Conservation (phyloP, 2,329 filamentous ascomycete species). For the Ophiostoma sp. region DNA sequence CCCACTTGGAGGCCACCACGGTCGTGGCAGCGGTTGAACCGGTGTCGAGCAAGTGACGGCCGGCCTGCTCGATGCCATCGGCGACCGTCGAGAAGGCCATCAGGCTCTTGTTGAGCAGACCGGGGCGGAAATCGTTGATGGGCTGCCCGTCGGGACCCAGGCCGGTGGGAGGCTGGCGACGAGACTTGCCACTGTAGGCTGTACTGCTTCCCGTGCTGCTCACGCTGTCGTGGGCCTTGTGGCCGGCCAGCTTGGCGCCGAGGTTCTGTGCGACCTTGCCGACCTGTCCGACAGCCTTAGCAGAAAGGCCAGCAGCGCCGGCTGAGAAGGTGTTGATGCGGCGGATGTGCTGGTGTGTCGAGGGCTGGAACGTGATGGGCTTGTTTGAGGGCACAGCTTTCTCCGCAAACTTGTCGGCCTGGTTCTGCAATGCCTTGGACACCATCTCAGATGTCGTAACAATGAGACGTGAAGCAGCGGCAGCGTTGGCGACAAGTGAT, state of each 20-base stretch:
- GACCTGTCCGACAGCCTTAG: conserved; percentile 84
- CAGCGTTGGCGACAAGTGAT: conserved; percentile 80
- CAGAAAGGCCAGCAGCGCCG: conserved; percentile 74
- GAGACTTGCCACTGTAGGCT: conserved; percentile 1
- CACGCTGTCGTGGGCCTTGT: conserved; percentile 22
- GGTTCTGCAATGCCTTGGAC: conserved; percentile 71
- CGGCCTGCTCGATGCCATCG: conserved; percentile 88
- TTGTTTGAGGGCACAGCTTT: conserved; percentile 75
- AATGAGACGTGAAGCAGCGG: conserved; percentile 84
- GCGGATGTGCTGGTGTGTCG: conserved; percentile 80
- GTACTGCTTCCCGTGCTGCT: conserved; percentile 1
- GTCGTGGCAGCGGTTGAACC: conserved; percentile 77
- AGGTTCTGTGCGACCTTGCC: conserved; percentile 85
- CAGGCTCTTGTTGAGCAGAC: conserved; percentile 89
- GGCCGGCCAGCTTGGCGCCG: conserved; percentile 66
- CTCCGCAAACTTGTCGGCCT: conserved; percentile 78
- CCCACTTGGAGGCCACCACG: conserved; percentile 87
- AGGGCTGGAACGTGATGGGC: conserved; percentile 83
- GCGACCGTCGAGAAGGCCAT: conserved; percentile 95
- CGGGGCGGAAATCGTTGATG: conserved; percentile 73
- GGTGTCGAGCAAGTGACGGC: conserved; percentile 72
- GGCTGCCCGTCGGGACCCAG: conserved; percentile 70
- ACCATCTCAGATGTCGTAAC: conserved; percentile 83
- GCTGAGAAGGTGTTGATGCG: conserved; percentile 86
- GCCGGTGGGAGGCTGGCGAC: conserved; percentile 48